phyloP scores from a whole-genome alignment of 139 green algal species.

The Chlamydomonas eustigma region DNA sequence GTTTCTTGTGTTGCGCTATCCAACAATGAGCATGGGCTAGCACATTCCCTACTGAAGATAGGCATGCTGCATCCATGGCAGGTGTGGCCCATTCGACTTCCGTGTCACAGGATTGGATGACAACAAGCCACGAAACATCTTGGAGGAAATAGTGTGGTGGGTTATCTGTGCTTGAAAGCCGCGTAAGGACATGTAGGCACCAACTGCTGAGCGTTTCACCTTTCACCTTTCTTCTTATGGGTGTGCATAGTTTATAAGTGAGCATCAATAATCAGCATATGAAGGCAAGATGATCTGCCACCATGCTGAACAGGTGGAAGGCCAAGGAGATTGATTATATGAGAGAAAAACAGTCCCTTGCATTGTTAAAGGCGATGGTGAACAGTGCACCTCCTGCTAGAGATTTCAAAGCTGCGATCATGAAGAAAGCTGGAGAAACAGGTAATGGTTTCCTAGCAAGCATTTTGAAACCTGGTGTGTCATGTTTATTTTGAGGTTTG shows the following conservation, averaged over 20 bases:
- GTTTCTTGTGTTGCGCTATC: not conserved
- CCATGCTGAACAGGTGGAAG: too few relatives aligned
- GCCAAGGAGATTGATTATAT: conserved; percentile 73
- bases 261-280: too few relatives aligned
- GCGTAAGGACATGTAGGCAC: too few relatives aligned
- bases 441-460: too few relatives aligned
- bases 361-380: conserved; percentile 32
- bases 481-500: not conserved
- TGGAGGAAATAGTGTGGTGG: conserved; percentile 98
- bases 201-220: too few relatives aligned
- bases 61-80: conserved; percentile 26
- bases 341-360: conserved; percentile 57
- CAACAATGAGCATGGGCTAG: too few relatives aligned
- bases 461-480: not conserved
- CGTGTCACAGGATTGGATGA: conserved; percentile 66
- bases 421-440: conserved; percentile 36
- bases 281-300: too few relatives aligned
- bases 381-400: conserved; percentile 48
- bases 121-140: conserved; percentile 92
- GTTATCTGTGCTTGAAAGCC: conserved; percentile 4
- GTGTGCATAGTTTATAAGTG: too few relatives aligned
- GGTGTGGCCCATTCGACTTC: conserved; percentile 76
- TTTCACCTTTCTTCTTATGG: too few relatives aligned
- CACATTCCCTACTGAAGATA: too few relatives aligned
- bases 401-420: conserved; percentile 87